Conservation (phyloP, 192 early-diverging fungal genomes). For the Backusella australiensis region DNA sequence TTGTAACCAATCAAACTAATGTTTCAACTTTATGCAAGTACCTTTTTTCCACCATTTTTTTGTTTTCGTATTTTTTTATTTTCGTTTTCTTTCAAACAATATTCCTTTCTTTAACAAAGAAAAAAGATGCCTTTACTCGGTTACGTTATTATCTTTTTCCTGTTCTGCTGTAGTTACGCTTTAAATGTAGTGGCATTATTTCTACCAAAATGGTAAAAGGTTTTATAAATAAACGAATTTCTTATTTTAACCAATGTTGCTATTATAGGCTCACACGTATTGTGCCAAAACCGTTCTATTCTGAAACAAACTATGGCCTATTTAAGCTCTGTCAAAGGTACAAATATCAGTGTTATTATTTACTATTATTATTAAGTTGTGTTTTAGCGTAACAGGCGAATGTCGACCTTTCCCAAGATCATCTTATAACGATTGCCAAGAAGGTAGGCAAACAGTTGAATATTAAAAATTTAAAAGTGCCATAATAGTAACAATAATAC, state of each 20-base stretch:
- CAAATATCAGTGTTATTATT: background rate
- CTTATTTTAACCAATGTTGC: background rate
- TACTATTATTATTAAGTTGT: background rate
- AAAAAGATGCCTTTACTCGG: slow-evolving; percentile 20
- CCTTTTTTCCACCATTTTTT: background rate
- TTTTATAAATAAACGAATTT: background rate
- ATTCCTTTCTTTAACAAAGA: background rate
- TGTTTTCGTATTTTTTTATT: background rate
- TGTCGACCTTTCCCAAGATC: slow-evolving; percentile 28
- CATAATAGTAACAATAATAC: background rate
- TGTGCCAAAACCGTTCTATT: slow-evolving; percentile 24
- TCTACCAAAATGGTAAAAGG: slow-evolving; percentile 18
- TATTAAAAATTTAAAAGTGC: background rate
- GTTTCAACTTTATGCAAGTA: slow-evolving; percentile 7
- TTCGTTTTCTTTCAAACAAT: background rate
- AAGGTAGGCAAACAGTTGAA: slow-evolving; percentile 9
- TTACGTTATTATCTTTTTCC: slow-evolving; percentile 24
- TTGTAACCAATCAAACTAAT: background rate
- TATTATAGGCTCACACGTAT: slow-evolving; percentile 18
- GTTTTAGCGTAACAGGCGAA: slow-evolving; percentile 21
- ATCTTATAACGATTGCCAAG: slow-evolving; percentile 14
- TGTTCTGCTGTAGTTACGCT: slow-evolving; percentile 24
- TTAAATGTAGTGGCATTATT: slow-evolving; percentile 25
- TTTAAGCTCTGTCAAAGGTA: slow-evolving; percentile 29
- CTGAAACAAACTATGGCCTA: slow-evolving; percentile 25